Conservation (phyloP, 352 stramenopile species). For the Globisporangium takayamanum region DNA sequence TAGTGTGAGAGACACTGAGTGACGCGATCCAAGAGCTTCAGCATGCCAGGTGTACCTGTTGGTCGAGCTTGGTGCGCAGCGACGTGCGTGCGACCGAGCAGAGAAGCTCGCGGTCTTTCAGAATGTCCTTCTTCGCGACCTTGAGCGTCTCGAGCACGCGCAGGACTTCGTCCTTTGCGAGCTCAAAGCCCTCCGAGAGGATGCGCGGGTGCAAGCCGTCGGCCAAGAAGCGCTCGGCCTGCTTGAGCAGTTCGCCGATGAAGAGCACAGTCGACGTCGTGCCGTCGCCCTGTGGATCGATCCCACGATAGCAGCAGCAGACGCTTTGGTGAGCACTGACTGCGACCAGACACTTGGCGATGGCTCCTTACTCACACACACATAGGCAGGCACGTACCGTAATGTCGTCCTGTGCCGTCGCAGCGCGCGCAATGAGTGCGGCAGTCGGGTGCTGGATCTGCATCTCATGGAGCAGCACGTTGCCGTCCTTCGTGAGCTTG, state of each 20-base stretch:
- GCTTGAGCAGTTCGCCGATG: conserved; percentile 97
- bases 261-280: conserved; percentile 98
- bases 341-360: not conserved
- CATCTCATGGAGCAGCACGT: conserved; percentile 99
- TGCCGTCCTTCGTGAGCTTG: conserved; percentile 99
- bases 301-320: not conserved
- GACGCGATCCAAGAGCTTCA: not conserved
- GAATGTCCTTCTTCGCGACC: conserved; percentile 61
- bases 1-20: not conserved
- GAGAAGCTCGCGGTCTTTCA: conserved; percentile 94
- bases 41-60: conserved; percentile 50
- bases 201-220: conserved; percentile 97
- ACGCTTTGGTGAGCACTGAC: too few species aligned
- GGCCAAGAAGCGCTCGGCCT: conserved; percentile 94
- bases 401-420: conserved; percentile 95
- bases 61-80: conserved; percentile 97
- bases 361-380: not conserved
- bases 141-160: conserved; percentile 94
- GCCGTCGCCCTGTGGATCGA: conserved; percentile 83
- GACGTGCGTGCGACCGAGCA: conserved; percentile 92
- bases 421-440: conserved; percentile 96
- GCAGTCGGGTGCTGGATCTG: conserved; percentile 99
- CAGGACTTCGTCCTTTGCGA: conserved; percentile 93
- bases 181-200: conserved; percentile 97
- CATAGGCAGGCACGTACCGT: conserved; percentile 31